A percentile compares a stretch with the other conserved stretches of the same genome.
Conservation (phyloP, 2,329 filamentous ascomycete species). For the Cladosporium velox region DNA sequence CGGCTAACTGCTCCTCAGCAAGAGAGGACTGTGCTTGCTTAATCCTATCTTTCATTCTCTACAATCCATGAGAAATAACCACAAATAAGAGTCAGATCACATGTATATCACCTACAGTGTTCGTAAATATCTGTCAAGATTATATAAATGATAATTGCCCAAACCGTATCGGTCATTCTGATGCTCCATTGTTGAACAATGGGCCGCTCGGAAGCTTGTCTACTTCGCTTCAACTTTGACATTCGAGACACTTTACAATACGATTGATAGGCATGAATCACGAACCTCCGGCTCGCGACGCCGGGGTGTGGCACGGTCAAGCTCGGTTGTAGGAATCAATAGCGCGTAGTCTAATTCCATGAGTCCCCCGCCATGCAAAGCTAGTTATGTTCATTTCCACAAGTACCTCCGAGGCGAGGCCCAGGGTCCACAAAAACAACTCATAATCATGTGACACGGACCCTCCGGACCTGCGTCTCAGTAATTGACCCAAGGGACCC, state of each 20-base stretch:
- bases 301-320: not conserved
- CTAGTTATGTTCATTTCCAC: not conserved
- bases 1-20: slow-evolving; percentile 26
- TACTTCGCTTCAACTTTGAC: not conserved
- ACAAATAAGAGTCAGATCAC: not conserved
- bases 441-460: not conserved
- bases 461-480: not conserved
- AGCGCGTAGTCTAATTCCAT: not conserved
- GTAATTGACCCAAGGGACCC: not conserved
- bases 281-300: not conserved
- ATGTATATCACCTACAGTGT: not conserved
- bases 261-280: not conserved
- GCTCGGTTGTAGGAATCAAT: not conserved
- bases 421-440: not conserved
- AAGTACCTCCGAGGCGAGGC: not conserved
- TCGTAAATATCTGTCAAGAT: not conserved
- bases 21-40: not conserved
- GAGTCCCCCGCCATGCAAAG: not conserved
- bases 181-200: not conserved
- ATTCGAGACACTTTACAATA: not conserved
- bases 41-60: not conserved
- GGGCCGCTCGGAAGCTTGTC: not conserved
- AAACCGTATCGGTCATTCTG: not conserved
- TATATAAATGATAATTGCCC: not conserved
- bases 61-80: not conserved